phyloP scores from a whole-genome alignment of 345 rosid genomes.

The Linum usitatissimum region DNA sequence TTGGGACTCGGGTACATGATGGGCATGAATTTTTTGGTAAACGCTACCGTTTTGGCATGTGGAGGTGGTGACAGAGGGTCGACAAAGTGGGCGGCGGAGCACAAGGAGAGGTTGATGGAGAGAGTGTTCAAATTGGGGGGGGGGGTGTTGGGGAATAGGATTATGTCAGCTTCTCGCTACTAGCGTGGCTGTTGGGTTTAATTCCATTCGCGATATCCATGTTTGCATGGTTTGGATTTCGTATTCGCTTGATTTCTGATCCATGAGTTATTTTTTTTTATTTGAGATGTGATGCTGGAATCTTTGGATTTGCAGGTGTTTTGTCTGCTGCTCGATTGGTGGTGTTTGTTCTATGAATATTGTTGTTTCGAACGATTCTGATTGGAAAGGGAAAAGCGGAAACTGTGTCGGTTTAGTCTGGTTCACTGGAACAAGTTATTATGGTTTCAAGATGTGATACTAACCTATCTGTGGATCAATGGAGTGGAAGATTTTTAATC shows the following conservation, averaged over 20 bases:
- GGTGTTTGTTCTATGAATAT: no score
- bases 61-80: slow-evolving; percentile 7
- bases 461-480: no score
- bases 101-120: slow-evolving; percentile 37
- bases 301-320: no score
- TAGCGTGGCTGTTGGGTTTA: slow-evolving; percentile 81
- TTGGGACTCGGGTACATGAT: slow-evolving; percentile 40
- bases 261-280: background rate
- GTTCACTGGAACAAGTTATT: no score
- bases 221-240: slow-evolving; percentile 50
- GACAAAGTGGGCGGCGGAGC: slow-evolving; percentile 17
- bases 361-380: no score
- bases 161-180: slow-evolving; percentile 41
- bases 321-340: no score
- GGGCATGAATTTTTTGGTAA: slow-evolving; percentile 58
- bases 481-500: no score
- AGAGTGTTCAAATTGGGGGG: slow-evolving; percentile 51
- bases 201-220: slow-evolving; percentile 44
- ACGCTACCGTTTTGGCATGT: slow-evolving; percentile 17
- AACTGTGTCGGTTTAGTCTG: no score
- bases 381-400: no score
- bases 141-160: slow-evolving; percentile 47
- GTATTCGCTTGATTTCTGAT: slow-evolving; percentile 50
- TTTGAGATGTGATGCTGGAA: background rate
- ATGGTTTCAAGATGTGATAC: no score